Evolutionary conservation across 371 early-diverging fungal species (phyloP), one percentile per base, ranked within the genome.

Genomic region (Chytridiales sp.): DNA sequence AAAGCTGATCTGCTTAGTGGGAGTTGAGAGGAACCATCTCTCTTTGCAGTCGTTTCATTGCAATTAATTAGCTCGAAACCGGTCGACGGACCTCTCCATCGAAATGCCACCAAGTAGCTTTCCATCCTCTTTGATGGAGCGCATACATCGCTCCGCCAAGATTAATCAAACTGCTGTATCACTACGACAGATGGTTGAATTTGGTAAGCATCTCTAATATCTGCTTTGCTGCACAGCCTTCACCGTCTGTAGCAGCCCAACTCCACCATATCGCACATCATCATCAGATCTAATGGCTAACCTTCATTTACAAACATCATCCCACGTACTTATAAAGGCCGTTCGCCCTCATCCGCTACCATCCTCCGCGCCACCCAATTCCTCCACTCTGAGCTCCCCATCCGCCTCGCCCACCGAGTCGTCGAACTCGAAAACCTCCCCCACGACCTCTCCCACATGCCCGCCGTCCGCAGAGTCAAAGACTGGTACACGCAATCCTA

Each of bases 401-500:
- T 97, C 57, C 88, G 97, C 13, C 76, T 97, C n/a, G 95, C 98
- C 0, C 94, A 93, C 64, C 84, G 98, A 38, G 95, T 95, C 17
- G 93, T 94, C 42, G 98, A 97, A 70, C 81, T 97, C 36, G 96
- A 95, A 49, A 85, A 87, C 56, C 79, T 95, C 26, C 98, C 98
- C 0, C 78, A 88, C 60, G 82, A 81, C 61, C 79, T 97, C 22
- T 87, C 86, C 53, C 82, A 88, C 24, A 94, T 94, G 94, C 90
- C 90, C n/a, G 88, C 91, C 4, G 90, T 97, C 52, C 58, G 84
- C 39, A 84, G 85, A 38, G 98, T 97, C 41, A 93, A 94, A 71
- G 81, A 93, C 62, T 94, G 94, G 95, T 97, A 97, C 69, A 86
- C 92, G 34, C 90, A 94, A 59, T 90, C 91, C 46, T 97, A 94